These are phyloP conservation scores for Exophiala sideris DNA, from an alignment of 2,329 filamentous ascomycete species.

Conservation along the genomic window DNA sequence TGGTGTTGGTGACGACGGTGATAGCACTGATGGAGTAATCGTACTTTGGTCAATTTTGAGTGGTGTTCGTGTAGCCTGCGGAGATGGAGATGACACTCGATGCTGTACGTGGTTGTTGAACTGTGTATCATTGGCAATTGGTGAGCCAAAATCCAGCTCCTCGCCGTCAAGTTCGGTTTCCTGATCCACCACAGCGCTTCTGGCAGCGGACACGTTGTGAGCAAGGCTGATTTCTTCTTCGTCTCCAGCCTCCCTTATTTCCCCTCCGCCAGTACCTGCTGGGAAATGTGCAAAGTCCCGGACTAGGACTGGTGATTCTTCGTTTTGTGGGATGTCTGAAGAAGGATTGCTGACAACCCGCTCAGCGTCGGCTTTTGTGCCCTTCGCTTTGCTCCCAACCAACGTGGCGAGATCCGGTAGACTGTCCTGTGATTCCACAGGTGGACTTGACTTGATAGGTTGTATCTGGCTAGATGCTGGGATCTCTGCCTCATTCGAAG, in stretches of 20 bases:
- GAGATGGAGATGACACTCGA: conserved; percentile 19
- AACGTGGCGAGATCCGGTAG: conserved; percentile 3
- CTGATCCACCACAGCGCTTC: not conserved
- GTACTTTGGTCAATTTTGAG: not conserved
- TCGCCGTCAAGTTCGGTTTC: not conserved
- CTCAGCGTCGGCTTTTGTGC: not conserved
- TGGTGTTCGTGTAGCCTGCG: not conserved
- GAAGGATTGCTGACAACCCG: not conserved
- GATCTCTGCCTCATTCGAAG: conserved; percentile 17
- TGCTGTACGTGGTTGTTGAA: conserved; percentile 21
- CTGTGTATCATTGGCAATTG: conserved; percentile 26
- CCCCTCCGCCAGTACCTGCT: not conserved
- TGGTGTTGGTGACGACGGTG: not conserved
- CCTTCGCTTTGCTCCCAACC: not conserved
- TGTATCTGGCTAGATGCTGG: conserved; percentile 21
- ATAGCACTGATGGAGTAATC: not conserved
- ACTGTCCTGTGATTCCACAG: conserved; percentile 8
- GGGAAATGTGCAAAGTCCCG: not conserved
- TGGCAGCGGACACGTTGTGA: not conserved
- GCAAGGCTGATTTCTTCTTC: not conserved
- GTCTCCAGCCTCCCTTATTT: not conserved
- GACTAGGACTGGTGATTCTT: not conserved
- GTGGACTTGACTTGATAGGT: not conserved
- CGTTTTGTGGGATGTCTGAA: not conserved
- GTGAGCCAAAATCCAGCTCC: conserved; percentile 22